Evolutionary conservation across 1,284 basidiomycete genomes (phyloP), one percentile per base, ranked within the genome.

Genomic region (Ustilago vetiveriae): DNA sequence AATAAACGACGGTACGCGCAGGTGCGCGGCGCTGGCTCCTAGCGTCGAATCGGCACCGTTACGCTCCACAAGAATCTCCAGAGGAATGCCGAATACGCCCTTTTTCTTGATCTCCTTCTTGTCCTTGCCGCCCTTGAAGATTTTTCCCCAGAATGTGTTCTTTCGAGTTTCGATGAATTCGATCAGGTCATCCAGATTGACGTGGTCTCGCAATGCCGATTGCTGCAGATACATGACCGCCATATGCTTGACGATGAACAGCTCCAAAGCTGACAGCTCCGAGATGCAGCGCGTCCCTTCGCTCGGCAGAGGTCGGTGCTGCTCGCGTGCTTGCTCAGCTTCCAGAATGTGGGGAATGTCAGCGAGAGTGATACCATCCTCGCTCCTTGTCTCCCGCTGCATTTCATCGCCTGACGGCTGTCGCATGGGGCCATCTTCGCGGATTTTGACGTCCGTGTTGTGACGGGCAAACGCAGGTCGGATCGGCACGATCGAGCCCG

Each of bases 1-100:
- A 62, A 99, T 91, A 82, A 98, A 97, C 82, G 92, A 96, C 7
- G 95, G 95, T 24, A 99, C 90, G 70, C 92, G 87, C 65, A 98
- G 82, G 19, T 91, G 88, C 35, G 88, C 88, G 19, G 90, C 88
- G n/a, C 92, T 91, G 23, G 92, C 91, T 24, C 94, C 94, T 50
- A 93, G 87, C 69, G 92, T 84, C 21, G 94, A 97, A 84, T 98
- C 96, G 8, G 92, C 90, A 3, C 95, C 95, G 78, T 94, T 94
- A 57, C 90, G 87, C 76, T 98, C 94, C n/a, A 97, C 92, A 30
- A 99, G 86, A 35, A 94, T 85, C 78, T 99, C 95, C 58, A 99
- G 86, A 6, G 93, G 92, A 52, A 98, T 89, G 47, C 92, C 90
- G 82, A 99, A 98, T 27, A 95, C 90, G 68, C 94, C 74, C 54